Evolutionary conservation across 768 basidiomycete genomes (phyloP).

Genomic region (Lanmaoa pseudosensibilis): DNA sequence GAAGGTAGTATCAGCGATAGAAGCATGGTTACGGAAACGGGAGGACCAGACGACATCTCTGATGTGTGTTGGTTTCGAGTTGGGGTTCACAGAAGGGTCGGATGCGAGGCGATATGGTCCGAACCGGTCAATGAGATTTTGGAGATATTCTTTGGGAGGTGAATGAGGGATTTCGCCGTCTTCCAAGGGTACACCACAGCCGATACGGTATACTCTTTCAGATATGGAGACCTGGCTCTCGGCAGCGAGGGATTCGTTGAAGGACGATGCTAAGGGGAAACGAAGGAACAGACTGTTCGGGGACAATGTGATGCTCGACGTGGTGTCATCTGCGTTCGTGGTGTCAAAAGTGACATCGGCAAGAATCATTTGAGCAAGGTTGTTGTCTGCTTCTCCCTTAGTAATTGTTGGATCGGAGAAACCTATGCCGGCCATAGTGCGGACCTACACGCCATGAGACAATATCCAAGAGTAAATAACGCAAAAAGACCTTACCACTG

Average conservation of each 20-base stretch:
- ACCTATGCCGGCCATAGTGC: constrained; percentile 39
- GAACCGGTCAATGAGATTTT: constrained; percentile 42
- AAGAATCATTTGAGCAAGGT: constrained; percentile 41
- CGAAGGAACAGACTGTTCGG: constrained; percentile 36
- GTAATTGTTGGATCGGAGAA: constrained; percentile 45
- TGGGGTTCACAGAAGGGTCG: constrained; percentile 35
- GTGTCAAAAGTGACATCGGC: constrained; percentile 45
- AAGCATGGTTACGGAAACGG: constrained; percentile 45
- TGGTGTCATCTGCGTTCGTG: background rate
- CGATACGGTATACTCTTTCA: constrained; percentile 40
- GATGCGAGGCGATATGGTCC: constrained; percentile 38
- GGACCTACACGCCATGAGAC: constrained; percentile 35
- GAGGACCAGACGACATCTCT: constrained; percentile 45
- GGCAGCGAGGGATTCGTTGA: constrained; percentile 18
- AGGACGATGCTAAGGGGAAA: constrained; percentile 37
- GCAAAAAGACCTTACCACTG: too few relatives aligned
- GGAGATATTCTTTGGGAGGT: constrained; percentile 43
- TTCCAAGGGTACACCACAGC: constrained; percentile 36
- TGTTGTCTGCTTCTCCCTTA: constrained; percentile 24
- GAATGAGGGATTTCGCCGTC: constrained; percentile 38
- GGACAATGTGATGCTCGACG: constrained; percentile 26
- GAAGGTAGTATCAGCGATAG: constrained; percentile 43
- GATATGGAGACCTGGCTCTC: constrained; percentile 7
- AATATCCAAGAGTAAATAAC: background rate
- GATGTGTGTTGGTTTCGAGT: constrained; percentile 33